phyloP scores from a whole-genome alignment of 192 early-diverging fungal genomes.

The Cetraspora pellucida region DNA sequence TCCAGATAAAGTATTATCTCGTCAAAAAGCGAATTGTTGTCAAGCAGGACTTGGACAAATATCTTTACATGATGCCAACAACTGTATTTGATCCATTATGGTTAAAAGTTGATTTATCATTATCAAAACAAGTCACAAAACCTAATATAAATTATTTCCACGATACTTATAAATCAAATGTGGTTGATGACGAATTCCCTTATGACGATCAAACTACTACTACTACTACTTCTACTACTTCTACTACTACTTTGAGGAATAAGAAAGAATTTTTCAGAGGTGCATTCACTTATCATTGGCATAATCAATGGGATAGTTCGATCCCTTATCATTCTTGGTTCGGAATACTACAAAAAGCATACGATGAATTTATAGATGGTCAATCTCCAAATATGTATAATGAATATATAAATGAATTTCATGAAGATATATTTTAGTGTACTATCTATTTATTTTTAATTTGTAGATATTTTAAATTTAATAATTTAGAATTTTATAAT shows the following conservation, averaged over 20 bases:
- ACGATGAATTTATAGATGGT: conserved; percentile 38
- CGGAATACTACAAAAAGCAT: conserved; percentile 38
- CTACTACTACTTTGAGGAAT: conserved; percentile 13
- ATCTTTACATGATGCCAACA: conserved; percentile 39
- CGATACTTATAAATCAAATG: neutral
- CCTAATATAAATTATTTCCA: neutral
- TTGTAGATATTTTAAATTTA: no score
- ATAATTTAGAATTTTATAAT: no score
- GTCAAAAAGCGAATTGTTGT: neutral
- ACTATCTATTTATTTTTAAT: no score
- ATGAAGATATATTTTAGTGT: no score
- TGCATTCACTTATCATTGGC: conserved; percentile 45
- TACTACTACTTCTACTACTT: neutral
- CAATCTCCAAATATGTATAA: conserved; percentile 40
- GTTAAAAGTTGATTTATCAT: conserved; percentile 34
- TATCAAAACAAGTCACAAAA: conserved; percentile 1
- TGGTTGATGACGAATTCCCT: neutral
- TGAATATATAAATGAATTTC: conserved; percentile 25
- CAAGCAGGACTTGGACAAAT: conserved; percentile 27
- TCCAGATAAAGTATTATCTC: conserved; percentile 37
- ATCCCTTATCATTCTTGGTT: conserved; percentile 40
- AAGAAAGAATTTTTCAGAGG: conserved; percentile 40
- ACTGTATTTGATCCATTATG: conserved; percentile 46
- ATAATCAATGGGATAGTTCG: conserved; percentile 39
- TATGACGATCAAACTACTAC: neutral